Percentiles rank a stretch among this genome's conserved stretches.
These are phyloP conservation scores for Penicillium sumatraense DNA, from an alignment of 2,329 filamentous ascomycete species.

Conservation along the genomic window DNA sequence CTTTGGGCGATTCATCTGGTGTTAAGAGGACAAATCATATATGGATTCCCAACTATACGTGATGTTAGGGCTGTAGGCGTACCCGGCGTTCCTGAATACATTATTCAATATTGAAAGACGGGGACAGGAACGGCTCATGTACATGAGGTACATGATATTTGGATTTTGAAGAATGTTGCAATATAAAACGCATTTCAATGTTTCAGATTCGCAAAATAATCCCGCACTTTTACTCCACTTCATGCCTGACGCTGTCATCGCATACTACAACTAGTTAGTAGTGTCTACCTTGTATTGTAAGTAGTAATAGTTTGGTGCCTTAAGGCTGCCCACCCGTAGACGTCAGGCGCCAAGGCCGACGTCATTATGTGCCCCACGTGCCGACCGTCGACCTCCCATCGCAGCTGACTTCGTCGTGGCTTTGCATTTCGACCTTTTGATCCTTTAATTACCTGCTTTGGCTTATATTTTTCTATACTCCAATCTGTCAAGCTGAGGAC, in stretches of 20 bases:
- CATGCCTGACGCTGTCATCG: background rate
- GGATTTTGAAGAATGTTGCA: too few relatives aligned
- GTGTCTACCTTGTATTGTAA: too few relatives aligned
- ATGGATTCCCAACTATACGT: conserved; percentile 10
- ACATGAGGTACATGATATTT: too few relatives aligned
- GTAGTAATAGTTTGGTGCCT: too few relatives aligned
- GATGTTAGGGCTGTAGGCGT: conserved; percentile 13
- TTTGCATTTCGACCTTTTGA: background rate
- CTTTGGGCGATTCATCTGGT: conserved; percentile 28
- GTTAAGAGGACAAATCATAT: conserved; percentile 28
- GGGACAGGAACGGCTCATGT: too few relatives aligned
- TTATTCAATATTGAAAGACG: too few relatives aligned
- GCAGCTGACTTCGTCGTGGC: conserved; percentile 15
- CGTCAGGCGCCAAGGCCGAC: conserved; percentile 29
- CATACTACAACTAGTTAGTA: too few relatives aligned
- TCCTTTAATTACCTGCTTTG: too few relatives aligned
- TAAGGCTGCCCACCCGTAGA: conserved; percentile 15
- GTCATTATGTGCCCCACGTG: conserved; percentile 31
- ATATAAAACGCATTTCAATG: background rate
- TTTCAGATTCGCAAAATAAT: background rate
- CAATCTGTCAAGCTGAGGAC: conserved; percentile 7
- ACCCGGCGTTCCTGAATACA: conserved; percentile 22
- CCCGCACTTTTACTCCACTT: background rate
- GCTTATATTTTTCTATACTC: conserved; percentile 8
- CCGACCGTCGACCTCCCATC: conserved; percentile 15